Evolutionary conservation across 2,329 filamentous ascomycete genomes (phyloP).

Genomic region (Tolypocladium guangdongense): DNA sequence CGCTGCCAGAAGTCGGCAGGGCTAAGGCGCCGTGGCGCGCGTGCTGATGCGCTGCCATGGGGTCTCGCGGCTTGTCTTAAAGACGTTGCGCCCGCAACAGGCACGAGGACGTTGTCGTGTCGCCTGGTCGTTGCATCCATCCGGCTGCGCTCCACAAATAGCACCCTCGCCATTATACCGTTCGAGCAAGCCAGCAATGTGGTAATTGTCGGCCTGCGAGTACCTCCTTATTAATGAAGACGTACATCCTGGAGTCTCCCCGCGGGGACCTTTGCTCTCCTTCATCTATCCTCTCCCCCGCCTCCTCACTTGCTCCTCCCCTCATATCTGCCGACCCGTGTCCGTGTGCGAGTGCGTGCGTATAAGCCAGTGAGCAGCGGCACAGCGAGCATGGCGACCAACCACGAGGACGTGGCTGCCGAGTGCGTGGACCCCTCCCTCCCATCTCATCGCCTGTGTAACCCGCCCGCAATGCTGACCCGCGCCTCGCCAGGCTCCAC

Average conservation of each 20-base stretch:
- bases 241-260: background rate
- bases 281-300: background rate
- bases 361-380: background rate
- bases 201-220: too few species aligned
- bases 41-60: background rate
- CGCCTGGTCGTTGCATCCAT: background rate
- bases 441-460: background rate
- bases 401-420: slow-evolving; percentile 2
- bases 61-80: background rate
- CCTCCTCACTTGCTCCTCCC: too few species aligned
- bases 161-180: background rate
- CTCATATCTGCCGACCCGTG: too few species aligned
- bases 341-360: background rate
- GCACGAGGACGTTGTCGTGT: background rate
- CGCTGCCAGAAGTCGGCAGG: background rate
- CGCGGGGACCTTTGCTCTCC: background rate
- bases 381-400: background rate
- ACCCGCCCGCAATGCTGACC: background rate
- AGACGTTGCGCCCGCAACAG: background rate
- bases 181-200: too few species aligned
- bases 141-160: background rate
- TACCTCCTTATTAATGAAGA: background rate
- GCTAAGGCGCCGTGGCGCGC: background rate
- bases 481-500: slow-evolving; percentile 12
- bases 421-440: background rate